Evolutionary conservation across 306 rosid species (phyloP), one percentile per base, ranked within the genome.

Genomic region (Vicia sativa): DNA sequence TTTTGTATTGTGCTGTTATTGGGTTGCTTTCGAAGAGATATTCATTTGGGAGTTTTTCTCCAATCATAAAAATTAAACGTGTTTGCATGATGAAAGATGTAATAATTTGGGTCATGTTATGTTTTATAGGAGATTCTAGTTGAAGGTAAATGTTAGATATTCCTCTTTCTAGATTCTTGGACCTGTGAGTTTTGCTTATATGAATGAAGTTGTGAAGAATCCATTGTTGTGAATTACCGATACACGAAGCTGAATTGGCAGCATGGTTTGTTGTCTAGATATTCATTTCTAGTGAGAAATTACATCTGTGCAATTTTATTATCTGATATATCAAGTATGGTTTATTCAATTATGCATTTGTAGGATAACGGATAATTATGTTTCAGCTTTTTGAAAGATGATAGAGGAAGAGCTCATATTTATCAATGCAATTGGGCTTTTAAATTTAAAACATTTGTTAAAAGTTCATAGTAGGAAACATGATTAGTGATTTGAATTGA

Each of bases 381-480:
- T 44, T 55, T 70, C 1, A 6, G 11, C 42, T 26, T 55, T 56
- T 23, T 11, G 53, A 45, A 10, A 42, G 34, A 67, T 19, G 23
- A 37, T 16, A 25, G 6, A 4, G 42, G 62, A 21, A 67, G 55
- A 63, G 3, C n/a, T 42, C 13, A 12, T 28, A 28, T 29, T 58
- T 74, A 61, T 54, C 38, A 45, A 57, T 62, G 76, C 57, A 9
- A 77, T 19, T 38, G 35, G 58, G 65, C 48, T n/a, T 76, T 6
- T 49, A 21, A 39, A 26, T 31, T 44, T 13, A 4, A 9, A 31
- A 56, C 54, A 35, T 66, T 23, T 26, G 41, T 73, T 62, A 19
- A 34, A 34, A 50, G 55, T 52, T 62, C 71, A 15, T 28, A 16
- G 53, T 53, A 63, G 57, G 41, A 41, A 73, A 53, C 18, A 38